Evolutionary conservation across 371 early-diverging fungal genomes (phyloP).

Genomic region (Zancudomyces culisetae): DNA sequence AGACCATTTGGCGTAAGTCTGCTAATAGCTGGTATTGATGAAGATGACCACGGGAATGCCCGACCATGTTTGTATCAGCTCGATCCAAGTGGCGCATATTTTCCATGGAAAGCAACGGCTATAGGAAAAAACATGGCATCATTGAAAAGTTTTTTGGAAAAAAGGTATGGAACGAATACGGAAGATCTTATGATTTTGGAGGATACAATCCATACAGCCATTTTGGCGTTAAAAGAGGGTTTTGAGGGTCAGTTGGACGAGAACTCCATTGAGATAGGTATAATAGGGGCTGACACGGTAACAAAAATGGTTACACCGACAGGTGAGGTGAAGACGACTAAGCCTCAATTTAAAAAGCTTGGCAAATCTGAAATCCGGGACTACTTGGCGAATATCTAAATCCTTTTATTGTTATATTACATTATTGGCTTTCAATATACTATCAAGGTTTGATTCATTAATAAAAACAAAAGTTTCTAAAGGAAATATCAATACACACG

Average conservation of each 20-base stretch:
- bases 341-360: conserved; percentile 55
- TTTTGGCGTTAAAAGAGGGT: conserved; percentile 93
- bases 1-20: conserved; percentile 98
- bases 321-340: conserved; percentile 29
- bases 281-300: conserved; percentile 46
- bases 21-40: conserved; percentile 87
- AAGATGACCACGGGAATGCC: no score
- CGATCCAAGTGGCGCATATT: conserved; percentile 97
- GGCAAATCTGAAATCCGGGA: conserved; percentile 29
- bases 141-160: conserved; percentile 96
- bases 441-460: no score
- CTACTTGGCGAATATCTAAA: conserved; percentile 39
- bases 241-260: conserved; percentile 93
- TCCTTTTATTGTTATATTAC: no score
- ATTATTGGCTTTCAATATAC: no score
- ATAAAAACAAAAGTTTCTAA: no score
- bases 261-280: conserved; percentile 83
- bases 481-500: no score
- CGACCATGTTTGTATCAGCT: conserved; percentile 93
- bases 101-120: conserved; percentile 94
- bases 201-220: conserved; percentile 95
- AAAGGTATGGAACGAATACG: conserved; percentile 30
- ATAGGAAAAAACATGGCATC: conserved; percentile 98
- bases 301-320: conserved; percentile 31
- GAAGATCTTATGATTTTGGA: conserved; percentile 75